Evolutionary conservation across 2,329 filamentous ascomycete genomes (phyloP).

Genomic region (Tolypocladium ovalisporum): DNA sequence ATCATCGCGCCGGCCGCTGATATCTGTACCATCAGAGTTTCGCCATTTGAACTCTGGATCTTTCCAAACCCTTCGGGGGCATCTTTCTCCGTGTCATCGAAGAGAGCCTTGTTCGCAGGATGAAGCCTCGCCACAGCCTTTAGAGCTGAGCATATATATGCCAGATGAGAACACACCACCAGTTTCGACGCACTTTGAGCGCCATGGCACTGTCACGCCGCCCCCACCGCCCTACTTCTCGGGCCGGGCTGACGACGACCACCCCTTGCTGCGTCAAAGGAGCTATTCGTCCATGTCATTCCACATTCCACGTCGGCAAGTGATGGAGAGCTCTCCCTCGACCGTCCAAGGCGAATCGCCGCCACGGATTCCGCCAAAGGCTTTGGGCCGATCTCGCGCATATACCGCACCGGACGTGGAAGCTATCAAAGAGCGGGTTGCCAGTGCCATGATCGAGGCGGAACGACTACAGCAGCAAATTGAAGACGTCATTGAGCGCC

Average conservation of each 20-base stretch:
- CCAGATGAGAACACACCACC: constrained; percentile 37
- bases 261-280: constrained; percentile 23
- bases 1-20: constrained; percentile 40
- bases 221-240: constrained; percentile 23
- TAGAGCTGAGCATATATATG: constrained; percentile 45
- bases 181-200: constrained; percentile 40
- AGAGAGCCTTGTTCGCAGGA: constrained; percentile 12
- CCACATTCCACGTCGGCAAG: constrained; percentile 38
- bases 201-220: constrained; percentile 25
- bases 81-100: constrained; percentile 2
- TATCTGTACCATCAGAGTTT: constrained; percentile 50
- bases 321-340: constrained; percentile 12
- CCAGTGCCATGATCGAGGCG: constrained; percentile 45
- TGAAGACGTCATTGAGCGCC: constrained; percentile 47
- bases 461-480: constrained; percentile 49
- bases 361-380: constrained; percentile 31
- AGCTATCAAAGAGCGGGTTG: constrained; percentile 42
- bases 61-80: constrained; percentile 21
- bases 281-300: constrained; percentile 45
- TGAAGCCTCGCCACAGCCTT: constrained; percentile 36
- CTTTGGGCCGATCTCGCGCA: constrained; percentile 26
- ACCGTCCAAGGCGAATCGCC: constrained; percentile 13
- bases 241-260: constrained; percentile 21
- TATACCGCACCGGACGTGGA: constrained; percentile 37
- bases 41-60: constrained; percentile 42